These are phyloP conservation scores for Mycena floridula DNA, from an alignment of 768 basidiomycete species.

Conservation along the genomic window DNA sequence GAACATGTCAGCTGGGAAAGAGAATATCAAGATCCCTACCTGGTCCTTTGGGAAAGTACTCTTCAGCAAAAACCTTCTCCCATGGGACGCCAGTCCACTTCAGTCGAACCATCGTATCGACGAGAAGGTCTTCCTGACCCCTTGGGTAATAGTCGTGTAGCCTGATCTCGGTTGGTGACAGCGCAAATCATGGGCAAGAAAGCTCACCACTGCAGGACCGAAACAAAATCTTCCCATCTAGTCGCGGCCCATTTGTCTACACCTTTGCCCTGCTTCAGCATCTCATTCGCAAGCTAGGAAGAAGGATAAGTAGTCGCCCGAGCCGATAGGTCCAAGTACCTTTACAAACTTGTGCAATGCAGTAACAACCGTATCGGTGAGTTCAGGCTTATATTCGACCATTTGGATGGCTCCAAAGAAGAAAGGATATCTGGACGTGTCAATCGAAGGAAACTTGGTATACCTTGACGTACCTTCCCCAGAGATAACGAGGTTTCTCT, in stretches of 20 bases:
- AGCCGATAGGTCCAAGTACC: too few species aligned
- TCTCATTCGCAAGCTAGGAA: conserved; percentile 45
- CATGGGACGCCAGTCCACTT: conserved; percentile 48
- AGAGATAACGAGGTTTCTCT: conserved; percentile 44
- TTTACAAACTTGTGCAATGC: conserved; percentile 48
- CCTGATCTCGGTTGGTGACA: conserved; percentile 23
- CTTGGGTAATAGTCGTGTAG: conserved; percentile 48
- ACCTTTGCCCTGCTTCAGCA: conserved; percentile 44
- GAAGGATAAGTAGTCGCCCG: too few species aligned
- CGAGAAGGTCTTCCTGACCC: conserved; percentile 38
- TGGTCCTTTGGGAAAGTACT: conserved; percentile 12
- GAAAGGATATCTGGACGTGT: too few species aligned
- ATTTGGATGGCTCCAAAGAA: conserved; percentile 52
- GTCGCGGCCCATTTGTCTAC: conserved; percentile 47
- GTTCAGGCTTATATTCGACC: conserved; percentile 38
- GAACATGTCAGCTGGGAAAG: too few species aligned
- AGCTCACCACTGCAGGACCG: conserved; percentile 44
- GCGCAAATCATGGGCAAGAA: background rate
- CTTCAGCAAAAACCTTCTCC: conserved; percentile 43
- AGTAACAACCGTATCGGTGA: conserved; percentile 37
- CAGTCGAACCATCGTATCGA: conserved; percentile 48
- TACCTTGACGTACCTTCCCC: conserved; percentile 55
- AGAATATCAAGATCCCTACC: too few species aligned
- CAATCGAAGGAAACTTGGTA: too few species aligned
- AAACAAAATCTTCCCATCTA: conserved; percentile 55